These are phyloP conservation scores for Miscanthus lutarioriparius DNA, from an alignment of 176 grass and related monocot genomes.

Conservation along the genomic window DNA sequence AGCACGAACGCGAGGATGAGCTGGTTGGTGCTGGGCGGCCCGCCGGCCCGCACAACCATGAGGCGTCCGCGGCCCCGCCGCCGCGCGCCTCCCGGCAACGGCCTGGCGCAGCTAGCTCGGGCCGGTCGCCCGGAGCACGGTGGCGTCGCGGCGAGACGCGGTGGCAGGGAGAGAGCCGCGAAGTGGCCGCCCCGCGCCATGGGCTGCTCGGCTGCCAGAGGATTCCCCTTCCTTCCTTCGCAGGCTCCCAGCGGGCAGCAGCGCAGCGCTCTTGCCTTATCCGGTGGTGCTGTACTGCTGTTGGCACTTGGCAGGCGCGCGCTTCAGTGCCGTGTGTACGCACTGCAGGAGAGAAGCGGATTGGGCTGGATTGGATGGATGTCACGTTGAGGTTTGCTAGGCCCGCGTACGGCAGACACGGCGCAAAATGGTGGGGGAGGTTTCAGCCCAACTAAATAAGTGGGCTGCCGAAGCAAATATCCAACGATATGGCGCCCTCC, in stretches of 20 bases:
- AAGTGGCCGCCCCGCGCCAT: slow-evolving; percentile 17
- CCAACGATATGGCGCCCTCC: no score
- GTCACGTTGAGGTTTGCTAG: background rate
- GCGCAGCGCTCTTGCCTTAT: background rate
- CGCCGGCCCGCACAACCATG: slow-evolving; percentile 58
- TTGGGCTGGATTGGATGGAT: background rate
- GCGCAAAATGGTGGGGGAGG: background rate
- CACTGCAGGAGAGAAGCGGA: background rate
- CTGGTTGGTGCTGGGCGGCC: slow-evolving; percentile 64
- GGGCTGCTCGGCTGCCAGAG: background rate
- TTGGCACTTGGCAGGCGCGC: background rate
- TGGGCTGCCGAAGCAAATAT: background rate
- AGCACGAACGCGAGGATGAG: slow-evolving; percentile 86
- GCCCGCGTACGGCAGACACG: background rate
- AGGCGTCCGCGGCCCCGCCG: slow-evolving; percentile 19
- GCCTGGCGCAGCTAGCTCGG: background rate
- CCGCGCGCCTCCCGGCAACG: background rate
- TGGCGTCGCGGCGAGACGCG: background rate
- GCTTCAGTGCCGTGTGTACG: no score
- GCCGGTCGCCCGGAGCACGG: background rate
- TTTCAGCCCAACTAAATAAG: background rate
- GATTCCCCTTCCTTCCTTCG: background rate
- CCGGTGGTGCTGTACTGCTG: background rate
- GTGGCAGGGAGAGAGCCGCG: background rate
- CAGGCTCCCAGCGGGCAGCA: background rate